phyloP scores from a whole-genome alignment of 78 protist species.

The Capsaspora owczarzaki region DNA sequence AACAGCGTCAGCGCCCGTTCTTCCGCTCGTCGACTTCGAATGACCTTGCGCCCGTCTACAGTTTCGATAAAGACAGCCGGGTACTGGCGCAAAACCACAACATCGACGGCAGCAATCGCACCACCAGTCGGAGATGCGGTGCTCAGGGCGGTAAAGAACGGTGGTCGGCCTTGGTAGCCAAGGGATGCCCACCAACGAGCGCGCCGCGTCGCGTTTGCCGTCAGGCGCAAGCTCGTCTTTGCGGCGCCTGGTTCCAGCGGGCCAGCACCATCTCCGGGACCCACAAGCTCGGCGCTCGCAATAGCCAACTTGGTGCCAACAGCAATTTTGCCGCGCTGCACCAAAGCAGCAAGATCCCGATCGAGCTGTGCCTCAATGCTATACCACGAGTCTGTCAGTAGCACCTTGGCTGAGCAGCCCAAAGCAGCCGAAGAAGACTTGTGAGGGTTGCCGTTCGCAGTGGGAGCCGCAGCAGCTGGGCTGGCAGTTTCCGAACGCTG shows the following conservation, averaged over 20 bases:
- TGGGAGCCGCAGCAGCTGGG: too few species aligned
- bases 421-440: too few species aligned
- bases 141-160: slow-evolving; percentile 24
- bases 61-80: background rate
- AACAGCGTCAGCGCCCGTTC: slow-evolving; percentile 21
- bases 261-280: background rate
- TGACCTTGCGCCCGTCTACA: slow-evolving; percentile 9
- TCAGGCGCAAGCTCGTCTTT: slow-evolving; percentile 20
- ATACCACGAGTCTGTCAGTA: slow-evolving; percentile 66
- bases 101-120: background rate
- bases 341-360: slow-evolving; percentile 23
- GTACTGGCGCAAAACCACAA: slow-evolving; percentile 3
- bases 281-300: slow-evolving; percentile 21
- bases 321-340: slow-evolving; percentile 17
- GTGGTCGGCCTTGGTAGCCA: slow-evolving; percentile 12
- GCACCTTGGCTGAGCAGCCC: background rate
- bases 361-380: slow-evolving; percentile 42
- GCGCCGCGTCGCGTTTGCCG: slow-evolving; percentile 33
- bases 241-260: background rate
- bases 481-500: too few species aligned
- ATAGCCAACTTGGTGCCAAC: slow-evolving; percentile 45
- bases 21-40: slow-evolving; percentile 19
- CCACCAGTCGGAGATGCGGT: slow-evolving; percentile 41
- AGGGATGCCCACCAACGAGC: slow-evolving; percentile 40
- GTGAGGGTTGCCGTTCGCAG: too few species aligned